Evolutionary conservation across 495 filamentous ascomycete species (phyloP), one percentile per base, ranked within the genome.

Genomic region (Annulohypoxylon nitens): DNA sequence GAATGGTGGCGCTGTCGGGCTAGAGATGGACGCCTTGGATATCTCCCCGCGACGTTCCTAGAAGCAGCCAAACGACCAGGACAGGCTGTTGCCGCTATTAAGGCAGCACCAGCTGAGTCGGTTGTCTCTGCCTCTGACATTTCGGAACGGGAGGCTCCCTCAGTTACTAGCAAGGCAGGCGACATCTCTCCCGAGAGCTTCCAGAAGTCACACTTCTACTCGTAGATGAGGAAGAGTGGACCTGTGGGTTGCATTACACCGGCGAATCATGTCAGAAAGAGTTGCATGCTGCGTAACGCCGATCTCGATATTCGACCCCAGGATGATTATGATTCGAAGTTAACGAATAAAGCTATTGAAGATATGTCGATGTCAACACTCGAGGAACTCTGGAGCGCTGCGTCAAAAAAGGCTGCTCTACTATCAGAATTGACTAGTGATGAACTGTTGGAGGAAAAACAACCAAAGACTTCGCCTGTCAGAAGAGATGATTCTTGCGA

Each of bases 1-100:
- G 94, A 98, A 78, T 99, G 96, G 96, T 99, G 96, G 96, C 90
- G 92, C 65, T 99, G 96, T 81, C 86, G 96, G 64, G 92, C 95
- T n/a, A 86, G 97, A 55, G 94, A 98, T 78, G 94, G 93, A 16
- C 85, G 93, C 18, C 90, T 97, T 54, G 96, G 96, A 2, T 99
- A 97, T 77, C 86, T 99, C 10, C 96, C 96, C 5, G 87, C 90
- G 3, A 91, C 92, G 0, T 99, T 97, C 82, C 86, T 99, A 58
- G 94, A 97, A 82, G 87, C 90, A 6, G 92, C 97, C 65, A 88
- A 91, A 75, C 85, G 92, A 51, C 84, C 83, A 8, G 79, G 79
- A 14, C 77, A 82, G 57, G 82, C 83, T 2, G 61, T 83, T 45
- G 80, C 80, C 12, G 81, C 83, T n/a, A 84, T 85, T 70, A 89